Conservation (phyloP, 106 monocot genomes). For the Dendrobium officinale region DNA sequence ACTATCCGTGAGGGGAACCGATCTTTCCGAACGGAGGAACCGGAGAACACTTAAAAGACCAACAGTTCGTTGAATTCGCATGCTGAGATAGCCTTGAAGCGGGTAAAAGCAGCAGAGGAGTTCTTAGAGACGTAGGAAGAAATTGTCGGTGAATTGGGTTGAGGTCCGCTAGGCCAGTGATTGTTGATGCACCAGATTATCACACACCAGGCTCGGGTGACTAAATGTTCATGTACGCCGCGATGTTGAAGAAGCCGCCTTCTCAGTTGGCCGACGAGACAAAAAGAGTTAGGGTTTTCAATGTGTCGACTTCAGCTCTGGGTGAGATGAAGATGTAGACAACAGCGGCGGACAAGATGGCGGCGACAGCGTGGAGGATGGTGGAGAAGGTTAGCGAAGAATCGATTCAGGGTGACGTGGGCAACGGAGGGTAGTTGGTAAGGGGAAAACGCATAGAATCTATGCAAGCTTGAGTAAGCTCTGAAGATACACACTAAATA, state of each 20-base stretch:
- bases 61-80: slow-evolving; percentile 1
- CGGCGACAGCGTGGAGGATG: not conserved
- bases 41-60: not conserved
- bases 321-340: not conserved
- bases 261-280: not conserved
- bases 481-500: too few relatives aligned
- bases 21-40: not conserved
- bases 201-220: not conserved
- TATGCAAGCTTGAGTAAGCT: too few relatives aligned
- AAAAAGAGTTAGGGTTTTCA: not conserved
- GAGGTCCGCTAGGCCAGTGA: not conserved
- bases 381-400: not conserved
- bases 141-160: not conserved
- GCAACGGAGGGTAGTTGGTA: not conserved
- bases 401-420: not conserved
- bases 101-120: not conserved
- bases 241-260: not conserved
- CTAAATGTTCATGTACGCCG: not conserved
- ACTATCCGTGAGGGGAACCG: not conserved
- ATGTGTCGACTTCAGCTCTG: not conserved
- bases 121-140: not conserved
- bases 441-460: too few relatives aligned
- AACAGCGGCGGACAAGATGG: not conserved
- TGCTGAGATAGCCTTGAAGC: not conserved
- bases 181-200: not conserved